Percentiles rank a stretch among this genome's conserved stretches.
Conservation (phyloP, 1,139 yeast species). For the Debaryomyces subglobosus region DNA sequence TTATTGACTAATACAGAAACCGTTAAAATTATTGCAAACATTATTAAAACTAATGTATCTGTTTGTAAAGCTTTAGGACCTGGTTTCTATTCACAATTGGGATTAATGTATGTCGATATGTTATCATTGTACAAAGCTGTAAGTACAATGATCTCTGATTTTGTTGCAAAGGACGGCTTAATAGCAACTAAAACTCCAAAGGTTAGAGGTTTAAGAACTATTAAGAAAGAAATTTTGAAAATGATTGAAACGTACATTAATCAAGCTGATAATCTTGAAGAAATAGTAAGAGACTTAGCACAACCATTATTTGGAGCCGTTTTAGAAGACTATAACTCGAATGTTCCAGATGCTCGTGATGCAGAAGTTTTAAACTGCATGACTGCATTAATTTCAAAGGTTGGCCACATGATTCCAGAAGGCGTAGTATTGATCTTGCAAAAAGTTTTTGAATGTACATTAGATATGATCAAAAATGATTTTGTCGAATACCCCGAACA, state of each 20-base stretch:
- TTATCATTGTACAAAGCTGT: constrained; percentile 88
- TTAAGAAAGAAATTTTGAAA: constrained; percentile 90
- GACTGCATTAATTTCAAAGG: constrained; percentile 84
- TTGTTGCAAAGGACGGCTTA: constrained; percentile 77
- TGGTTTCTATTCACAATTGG: constrained; percentile 86
- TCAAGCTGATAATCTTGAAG: constrained; percentile 84
- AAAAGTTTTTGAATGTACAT: constrained; percentile 90
- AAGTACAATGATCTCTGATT: constrained; percentile 80
- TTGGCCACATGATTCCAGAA: constrained; percentile 87
- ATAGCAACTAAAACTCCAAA: constrained; percentile 95
- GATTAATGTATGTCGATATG: constrained; percentile 86
- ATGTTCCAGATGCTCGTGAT: constrained; percentile 96
- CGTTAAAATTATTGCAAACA: constrained; percentile 89
- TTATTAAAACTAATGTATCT: constrained; percentile 91
- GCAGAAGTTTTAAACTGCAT: constrained; percentile 96
- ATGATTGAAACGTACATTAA: constrained; percentile 87
- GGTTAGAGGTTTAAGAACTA: constrained; percentile 92
- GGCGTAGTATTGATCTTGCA: constrained; percentile 87
- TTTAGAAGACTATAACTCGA: constrained; percentile 83
- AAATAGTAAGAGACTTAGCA: constrained; percentile 80
- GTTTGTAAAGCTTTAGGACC: constrained; percentile 94
- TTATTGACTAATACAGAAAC: constrained; percentile 81
- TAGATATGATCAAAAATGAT: constrained; percentile 93
- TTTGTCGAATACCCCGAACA: constrained; percentile 97
- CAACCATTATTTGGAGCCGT: constrained; percentile 86